Percentiles rank a stretch among this genome's conserved stretches.
Evolutionary conservation across 805 yeast genomes (phyloP).

Genomic region (Ogataea nitratoaversa): DNA sequence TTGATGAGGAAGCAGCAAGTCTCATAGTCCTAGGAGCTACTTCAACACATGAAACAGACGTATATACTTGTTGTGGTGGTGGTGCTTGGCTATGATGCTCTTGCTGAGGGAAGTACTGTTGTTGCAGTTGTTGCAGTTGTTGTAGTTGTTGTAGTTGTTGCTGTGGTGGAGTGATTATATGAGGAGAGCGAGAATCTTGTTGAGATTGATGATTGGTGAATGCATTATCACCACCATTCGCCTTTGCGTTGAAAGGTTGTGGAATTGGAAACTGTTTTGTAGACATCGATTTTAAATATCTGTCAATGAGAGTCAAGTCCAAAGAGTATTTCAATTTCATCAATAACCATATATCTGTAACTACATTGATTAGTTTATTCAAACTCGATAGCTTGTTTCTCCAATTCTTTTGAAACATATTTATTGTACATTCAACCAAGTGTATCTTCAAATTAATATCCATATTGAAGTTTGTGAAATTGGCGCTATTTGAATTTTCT

Average conservation of each 20-base stretch:
- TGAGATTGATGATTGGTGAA: background rate
- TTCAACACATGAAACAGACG: slow-evolving; percentile 20
- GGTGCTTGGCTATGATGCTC: no score
- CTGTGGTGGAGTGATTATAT: background rate
- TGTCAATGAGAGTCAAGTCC: slow-evolving; percentile 3
- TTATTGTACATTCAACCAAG: slow-evolving; percentile 19
- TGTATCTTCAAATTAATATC: slow-evolving; percentile 31
- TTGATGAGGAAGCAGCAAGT: slow-evolving; percentile 6
- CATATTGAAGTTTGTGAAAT: slow-evolving; percentile 10
- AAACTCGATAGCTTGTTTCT: slow-evolving; percentile 22
- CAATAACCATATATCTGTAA: slow-evolving; percentile 22
- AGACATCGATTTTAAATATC: background rate
- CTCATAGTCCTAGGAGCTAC: slow-evolving; percentile 22
- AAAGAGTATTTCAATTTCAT: slow-evolving; percentile 18
- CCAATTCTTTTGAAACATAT: slow-evolving; percentile 20
- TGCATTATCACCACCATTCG: no score
- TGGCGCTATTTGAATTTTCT: background rate
- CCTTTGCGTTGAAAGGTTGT: slow-evolving; percentile 2
- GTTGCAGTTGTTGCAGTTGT: background rate
- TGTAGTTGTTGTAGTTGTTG: background rate
- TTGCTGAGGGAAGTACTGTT: background rate
- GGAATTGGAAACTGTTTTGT: slow-evolving; percentile 5
- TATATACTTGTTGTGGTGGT: background rate
- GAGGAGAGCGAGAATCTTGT: background rate
- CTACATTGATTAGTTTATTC: slow-evolving; percentile 18